A percentile compares a stretch with the other conserved stretches of the same genome.
These are phyloP conservation scores for Spathaspora boniae DNA, from an alignment of 805 yeast species.

Conservation along the genomic window DNA sequence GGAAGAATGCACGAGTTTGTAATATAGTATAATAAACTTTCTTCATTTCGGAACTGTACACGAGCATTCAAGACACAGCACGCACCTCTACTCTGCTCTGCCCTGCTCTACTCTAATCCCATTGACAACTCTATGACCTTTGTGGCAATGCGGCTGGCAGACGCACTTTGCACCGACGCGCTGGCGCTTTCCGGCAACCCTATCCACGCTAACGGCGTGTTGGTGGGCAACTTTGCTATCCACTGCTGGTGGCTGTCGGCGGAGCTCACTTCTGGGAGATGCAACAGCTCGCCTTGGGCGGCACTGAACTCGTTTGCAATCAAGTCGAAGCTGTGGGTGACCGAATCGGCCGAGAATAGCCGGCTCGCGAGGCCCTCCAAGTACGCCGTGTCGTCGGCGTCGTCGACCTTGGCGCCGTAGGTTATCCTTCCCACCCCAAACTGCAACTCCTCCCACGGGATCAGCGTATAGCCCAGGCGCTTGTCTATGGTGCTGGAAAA, in stretches of 20 bases:
- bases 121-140: conserved; percentile 9
- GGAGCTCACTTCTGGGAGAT: conserved; percentile 48
- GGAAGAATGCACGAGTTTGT: too few species aligned
- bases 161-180: conserved; percentile 20
- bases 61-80: too few species aligned
- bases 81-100: too few species aligned
- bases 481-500: conserved; percentile 41
- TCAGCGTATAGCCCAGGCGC: conserved; percentile 25
- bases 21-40: too few species aligned
- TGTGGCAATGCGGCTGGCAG: conserved; percentile 16
- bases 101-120: too few species aligned
- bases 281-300: conserved; percentile 15
- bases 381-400: conserved; percentile 34
- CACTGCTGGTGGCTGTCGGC: conserved; percentile 39
- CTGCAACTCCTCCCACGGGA: conserved; percentile 55
- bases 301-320: conserved; percentile 23
- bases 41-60: too few species aligned
- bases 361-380: conserved; percentile 31
- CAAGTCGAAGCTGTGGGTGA: conserved; percentile 41
- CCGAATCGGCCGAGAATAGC: conserved; percentile 39
- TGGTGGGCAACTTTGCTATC: conserved; percentile 52
- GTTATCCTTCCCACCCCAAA: conserved; percentile 50
- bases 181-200: conserved; percentile 47
- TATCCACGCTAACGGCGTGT: conserved; percentile 52
- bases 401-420: conserved; percentile 65